Evolutionary conservation across 805 yeast species (phyloP).

Genomic region (Ogataea corticis): DNA sequence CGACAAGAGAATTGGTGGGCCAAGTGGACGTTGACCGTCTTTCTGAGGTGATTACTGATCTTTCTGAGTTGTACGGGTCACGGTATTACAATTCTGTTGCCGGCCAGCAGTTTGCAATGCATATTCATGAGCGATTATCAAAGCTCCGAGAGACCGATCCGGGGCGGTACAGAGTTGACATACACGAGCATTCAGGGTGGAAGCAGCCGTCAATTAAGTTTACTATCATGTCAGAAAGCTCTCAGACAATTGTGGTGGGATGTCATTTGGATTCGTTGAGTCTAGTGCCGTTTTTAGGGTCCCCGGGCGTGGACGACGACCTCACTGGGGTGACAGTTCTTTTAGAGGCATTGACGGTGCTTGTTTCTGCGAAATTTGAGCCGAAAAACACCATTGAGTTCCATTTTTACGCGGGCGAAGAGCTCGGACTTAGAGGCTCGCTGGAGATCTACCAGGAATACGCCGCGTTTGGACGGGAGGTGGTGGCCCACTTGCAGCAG

Average conservation of each 20-base stretch:
- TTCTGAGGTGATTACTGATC: background rate
- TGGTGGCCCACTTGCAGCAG: slow-evolving; percentile 86
- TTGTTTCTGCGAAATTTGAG: slow-evolving; percentile 37
- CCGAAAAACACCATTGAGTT: slow-evolving; percentile 71
- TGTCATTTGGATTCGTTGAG: slow-evolving; percentile 89
- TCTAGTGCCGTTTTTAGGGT: slow-evolving; percentile 58
- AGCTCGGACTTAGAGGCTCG: slow-evolving; percentile 87
- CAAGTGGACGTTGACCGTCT: slow-evolving; percentile 4
- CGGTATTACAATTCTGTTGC: slow-evolving; percentile 6
- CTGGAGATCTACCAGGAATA: slow-evolving; percentile 69
- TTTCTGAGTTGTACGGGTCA: slow-evolving; percentile 1
- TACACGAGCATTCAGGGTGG: slow-evolving; percentile 68
- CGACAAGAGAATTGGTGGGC: background rate
- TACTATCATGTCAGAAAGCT: slow-evolving; percentile 44
- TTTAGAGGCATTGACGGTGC: slow-evolving; percentile 70
- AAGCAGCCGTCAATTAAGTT: slow-evolving; percentile 75
- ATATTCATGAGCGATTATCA: slow-evolving; percentile 40
- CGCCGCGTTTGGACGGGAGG: slow-evolving; percentile 42
- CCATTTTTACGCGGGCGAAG: slow-evolving; percentile 95
- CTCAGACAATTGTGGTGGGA: slow-evolving; percentile 64
- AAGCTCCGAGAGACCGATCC: slow-evolving; percentile 28
- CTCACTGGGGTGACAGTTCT: slow-evolving; percentile 85
- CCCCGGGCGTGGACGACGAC: slow-evolving; percentile 97
- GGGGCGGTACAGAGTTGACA: slow-evolving; percentile 37
- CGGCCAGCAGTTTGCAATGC: slow-evolving; percentile 8